Percentiles rank a stretch among this genome's conserved stretches.
Conservation (phyloP, 2,329 filamentous ascomycete species). For the Ambrosiella beaveri region DNA sequence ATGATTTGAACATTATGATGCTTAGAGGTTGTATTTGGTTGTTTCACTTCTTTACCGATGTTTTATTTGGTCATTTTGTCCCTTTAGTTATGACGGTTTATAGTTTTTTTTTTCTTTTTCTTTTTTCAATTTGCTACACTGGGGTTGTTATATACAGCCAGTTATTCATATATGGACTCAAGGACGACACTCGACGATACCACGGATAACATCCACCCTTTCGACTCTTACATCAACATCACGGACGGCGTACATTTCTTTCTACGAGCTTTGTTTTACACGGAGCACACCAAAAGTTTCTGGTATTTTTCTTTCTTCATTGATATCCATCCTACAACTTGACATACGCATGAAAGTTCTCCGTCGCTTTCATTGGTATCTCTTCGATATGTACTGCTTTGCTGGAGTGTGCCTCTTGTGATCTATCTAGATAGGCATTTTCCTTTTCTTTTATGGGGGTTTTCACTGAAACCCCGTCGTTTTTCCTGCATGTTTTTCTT, state of each 20-base stretch:
- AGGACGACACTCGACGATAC: neutral
- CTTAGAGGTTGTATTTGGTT: neutral
- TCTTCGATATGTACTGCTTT: neutral
- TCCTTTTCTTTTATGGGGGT: neutral
- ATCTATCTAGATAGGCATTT: conserved; percentile 10
- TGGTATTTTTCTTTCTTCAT: neutral
- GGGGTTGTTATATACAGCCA: neutral
- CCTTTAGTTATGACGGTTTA: conserved; percentile 7
- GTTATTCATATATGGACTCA: neutral
- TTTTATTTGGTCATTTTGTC: conserved; percentile 6
- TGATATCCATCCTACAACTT: neutral
- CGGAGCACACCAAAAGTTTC: neutral
- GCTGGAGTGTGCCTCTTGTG: neutral
- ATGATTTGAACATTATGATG: neutral
- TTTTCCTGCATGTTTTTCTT: neutral
- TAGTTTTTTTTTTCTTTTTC: neutral
- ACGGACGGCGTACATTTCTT: neutral
- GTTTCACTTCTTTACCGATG: conserved; percentile 4
- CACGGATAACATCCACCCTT: neutral
- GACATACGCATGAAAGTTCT: too few species aligned
- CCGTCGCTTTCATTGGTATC: too few species aligned
- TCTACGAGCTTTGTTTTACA: neutral
- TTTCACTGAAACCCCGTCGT: neutral
- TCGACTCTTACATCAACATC: neutral
- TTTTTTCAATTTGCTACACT: neutral